Conservation (phyloP, 2,329 filamentous ascomycete species). For the Ceratocystis ficicola region DNA sequence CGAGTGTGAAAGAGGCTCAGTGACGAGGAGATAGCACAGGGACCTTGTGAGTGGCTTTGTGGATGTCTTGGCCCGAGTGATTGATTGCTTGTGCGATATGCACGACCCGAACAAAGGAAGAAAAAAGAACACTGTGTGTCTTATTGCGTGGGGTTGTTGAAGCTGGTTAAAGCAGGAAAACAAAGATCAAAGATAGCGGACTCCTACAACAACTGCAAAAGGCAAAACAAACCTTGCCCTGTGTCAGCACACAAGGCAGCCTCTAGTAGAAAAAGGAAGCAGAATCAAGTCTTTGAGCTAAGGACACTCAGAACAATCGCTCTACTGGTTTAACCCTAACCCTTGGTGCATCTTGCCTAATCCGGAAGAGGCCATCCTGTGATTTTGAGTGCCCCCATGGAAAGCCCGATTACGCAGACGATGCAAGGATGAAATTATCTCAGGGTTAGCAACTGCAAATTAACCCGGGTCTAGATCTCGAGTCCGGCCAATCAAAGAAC, state of each 20-base stretch:
- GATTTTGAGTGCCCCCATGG: neutral
- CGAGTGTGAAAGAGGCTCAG: neutral
- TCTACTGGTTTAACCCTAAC: neutral
- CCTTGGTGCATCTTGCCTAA: neutral
- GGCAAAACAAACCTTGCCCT: neutral
- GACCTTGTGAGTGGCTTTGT: neutral
- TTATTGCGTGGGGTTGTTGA: neutral
- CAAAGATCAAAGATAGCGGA: neutral
- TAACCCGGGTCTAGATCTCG: neutral
- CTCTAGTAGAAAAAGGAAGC: neutral
- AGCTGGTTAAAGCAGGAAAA: neutral
- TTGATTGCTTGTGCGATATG: neutral
- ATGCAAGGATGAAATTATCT: neutral
- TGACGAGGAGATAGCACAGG: neutral
- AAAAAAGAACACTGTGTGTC: constrained; percentile 3
- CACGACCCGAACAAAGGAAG: neutral
- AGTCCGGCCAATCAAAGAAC: neutral
- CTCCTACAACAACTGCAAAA: neutral
- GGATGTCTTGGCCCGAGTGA: neutral
- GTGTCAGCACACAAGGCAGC: neutral
- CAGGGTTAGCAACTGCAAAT: neutral
- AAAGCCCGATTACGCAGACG: neutral
- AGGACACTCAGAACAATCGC: neutral
- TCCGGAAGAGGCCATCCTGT: neutral
- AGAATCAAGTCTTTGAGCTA: neutral